Conservation (phyloP, 2,329 filamentous ascomycete species). For the Clonostachys sp. region DNA sequence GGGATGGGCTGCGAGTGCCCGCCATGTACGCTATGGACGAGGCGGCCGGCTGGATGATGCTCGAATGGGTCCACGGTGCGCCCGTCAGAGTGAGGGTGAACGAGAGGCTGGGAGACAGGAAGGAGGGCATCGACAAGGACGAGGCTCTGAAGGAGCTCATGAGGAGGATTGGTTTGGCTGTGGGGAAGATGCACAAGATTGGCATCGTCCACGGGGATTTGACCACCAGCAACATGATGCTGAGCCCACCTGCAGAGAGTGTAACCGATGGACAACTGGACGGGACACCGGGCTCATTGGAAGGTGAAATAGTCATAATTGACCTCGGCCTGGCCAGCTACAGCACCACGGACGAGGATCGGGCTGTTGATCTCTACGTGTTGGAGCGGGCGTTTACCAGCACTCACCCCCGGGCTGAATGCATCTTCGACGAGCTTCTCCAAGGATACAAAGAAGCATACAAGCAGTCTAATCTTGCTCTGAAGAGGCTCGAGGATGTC, state of each 20-base stretch:
- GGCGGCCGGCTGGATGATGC: conserved; percentile 66
- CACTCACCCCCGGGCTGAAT: conserved; percentile 84
- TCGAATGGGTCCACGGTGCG: conserved; percentile 78
- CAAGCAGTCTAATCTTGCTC: conserved; percentile 67
- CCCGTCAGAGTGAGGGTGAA: conserved; percentile 69
- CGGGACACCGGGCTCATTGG: conserved; percentile 25
- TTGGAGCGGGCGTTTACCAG: conserved; percentile 91
- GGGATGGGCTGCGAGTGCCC: conserved; percentile 78
- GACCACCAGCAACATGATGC: conserved; percentile 96
- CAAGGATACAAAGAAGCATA: conserved; percentile 69
- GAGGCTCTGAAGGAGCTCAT: conserved; percentile 57
- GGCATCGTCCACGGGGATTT: conserved; percentile 92
- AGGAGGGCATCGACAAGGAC: conserved; percentile 32
- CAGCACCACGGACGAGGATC: conserved; percentile 80
- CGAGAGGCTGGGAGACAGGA: conserved; percentile 54
- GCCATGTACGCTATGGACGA: conserved; percentile 69
- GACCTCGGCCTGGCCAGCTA: conserved; percentile 90
- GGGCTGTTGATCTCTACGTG: conserved; percentile 94
- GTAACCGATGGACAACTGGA: conserved; percentile 7
- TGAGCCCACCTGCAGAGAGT: conserved; percentile 36
- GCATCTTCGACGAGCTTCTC: conserved; percentile 69
- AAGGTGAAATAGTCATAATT: conserved; percentile 82
- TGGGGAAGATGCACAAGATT: conserved; percentile 74
- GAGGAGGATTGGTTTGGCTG: conserved; percentile 62
- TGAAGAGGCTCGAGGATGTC: conserved; percentile 86